Evolutionary conservation across 495 filamentous ascomycete species (phyloP), one percentile per base, ranked within the genome.

Genomic region (Lasiosphaeriaceae sp.): DNA sequence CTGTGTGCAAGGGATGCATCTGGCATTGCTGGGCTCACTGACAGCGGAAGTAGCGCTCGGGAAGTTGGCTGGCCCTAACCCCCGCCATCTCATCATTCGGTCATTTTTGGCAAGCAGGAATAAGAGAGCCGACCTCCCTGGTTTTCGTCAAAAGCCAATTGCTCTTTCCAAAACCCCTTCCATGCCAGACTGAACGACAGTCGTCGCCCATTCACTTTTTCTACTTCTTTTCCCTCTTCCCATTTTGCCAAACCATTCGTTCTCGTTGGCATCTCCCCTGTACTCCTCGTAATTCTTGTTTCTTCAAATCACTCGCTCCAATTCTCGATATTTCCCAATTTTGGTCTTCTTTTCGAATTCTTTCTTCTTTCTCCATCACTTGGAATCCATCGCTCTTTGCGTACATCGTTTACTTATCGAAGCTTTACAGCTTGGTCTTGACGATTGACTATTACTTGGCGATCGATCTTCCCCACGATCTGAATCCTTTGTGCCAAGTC

Each of bases 391-490:
- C 26, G 50, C 37, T 52, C 34, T 37, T 37, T 37, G 34, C 39
- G 5, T 14, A 11, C 39, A 43, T 43, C 39, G 12, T 12, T 43
- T 43, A 43, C 5, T 17, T 43, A 43, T 9, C 9, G 39, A n/a
- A 37, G 37, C 37, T 54, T 46, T 44, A 31, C 21, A 46, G 41
- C 20, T 52, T 52, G n/a, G 20, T 54, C 41, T 46, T 48, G 46
- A 21, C 46, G 21, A 48, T 24, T 16, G 4, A 14, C n/a, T 22
- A 14, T 53, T 51, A 29, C 43, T 44, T 34, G 46, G 37, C 50
- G 47, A 53, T 58, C 45, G 19, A 46, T 24, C 14, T 17, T 39
- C 31, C 55, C 16, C 47, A 46, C 47, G 24, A 57, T 54, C 49
- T 37, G 24, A 21, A 37, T 22, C 26, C 29, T 34, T 19, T 9